These are phyloP conservation scores for Cinnamomum micranthum DNA, from an alignment of 164 flowering plant species.

Conservation along the genomic window DNA sequence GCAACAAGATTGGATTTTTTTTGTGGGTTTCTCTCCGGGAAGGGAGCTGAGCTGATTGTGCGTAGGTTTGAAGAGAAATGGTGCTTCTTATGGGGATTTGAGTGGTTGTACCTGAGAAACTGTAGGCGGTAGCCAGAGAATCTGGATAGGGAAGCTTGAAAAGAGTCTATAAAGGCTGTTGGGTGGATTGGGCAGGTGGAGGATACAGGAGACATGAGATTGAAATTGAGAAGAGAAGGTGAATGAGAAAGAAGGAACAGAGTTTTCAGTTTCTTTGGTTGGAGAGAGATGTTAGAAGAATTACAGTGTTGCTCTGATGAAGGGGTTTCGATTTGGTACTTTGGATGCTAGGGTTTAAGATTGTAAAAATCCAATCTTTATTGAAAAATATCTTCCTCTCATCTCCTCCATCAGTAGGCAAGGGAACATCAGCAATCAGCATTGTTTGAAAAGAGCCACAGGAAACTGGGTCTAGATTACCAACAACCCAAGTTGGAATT, in stretches of 20 bases:
- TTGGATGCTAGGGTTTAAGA: background rate
- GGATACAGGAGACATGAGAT: conserved; percentile 43
- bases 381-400: background rate
- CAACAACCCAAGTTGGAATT: too few species aligned
- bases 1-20: conserved; percentile 23
- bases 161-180: conserved; percentile 35
- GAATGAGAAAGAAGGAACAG: background rate
- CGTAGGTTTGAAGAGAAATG: conserved; percentile 13
- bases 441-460: too few species aligned
- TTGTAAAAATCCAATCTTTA: background rate
- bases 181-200: conserved; percentile 48
- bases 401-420: background rate
- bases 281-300: background rate
- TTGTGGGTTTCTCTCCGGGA: conserved; percentile 21
- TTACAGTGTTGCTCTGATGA: background rate
- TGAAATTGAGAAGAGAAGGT: background rate
- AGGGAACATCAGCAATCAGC: background rate
- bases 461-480: too few species aligned
- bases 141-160: conserved; percentile 44
- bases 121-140: conserved; percentile 32
- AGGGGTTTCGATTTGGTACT: background rate
- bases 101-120: conserved; percentile 42
- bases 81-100: conserved; percentile 21
- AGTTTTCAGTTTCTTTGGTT: background rate
- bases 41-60: conserved; percentile 2